Conservation (phyloP, 2,329 filamentous ascomycete species). For the Penicillium vulpinum region DNA sequence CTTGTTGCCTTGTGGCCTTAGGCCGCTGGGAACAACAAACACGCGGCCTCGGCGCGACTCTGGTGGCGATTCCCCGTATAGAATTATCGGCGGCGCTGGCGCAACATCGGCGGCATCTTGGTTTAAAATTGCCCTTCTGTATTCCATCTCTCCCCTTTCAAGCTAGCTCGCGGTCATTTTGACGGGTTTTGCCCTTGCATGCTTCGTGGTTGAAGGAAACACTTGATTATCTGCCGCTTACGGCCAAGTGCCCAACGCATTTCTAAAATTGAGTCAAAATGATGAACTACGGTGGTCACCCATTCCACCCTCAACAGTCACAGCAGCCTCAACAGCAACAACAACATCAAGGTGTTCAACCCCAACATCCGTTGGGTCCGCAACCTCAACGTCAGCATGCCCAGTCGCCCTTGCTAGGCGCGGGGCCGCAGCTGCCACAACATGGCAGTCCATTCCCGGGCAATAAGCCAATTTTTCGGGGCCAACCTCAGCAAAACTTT, state of each 20-base stretch:
- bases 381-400: constrained; percentile 29
- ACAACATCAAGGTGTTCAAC: constrained; percentile 23
- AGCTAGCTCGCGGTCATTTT: neutral
- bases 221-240: constrained; percentile 18
- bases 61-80: constrained; percentile 11
- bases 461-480: constrained; percentile 30
- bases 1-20: constrained; percentile 15
- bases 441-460: constrained; percentile 28
- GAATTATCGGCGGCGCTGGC: constrained; percentile 13
- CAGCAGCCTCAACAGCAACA: constrained; percentile 23
- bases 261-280: constrained; percentile 26
- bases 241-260: constrained; percentile 12
- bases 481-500: constrained; percentile 29
- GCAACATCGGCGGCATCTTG: constrained; percentile 10
- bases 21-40: constrained; percentile 27
- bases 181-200: constrained; percentile 11
- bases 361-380: constrained; percentile 22
- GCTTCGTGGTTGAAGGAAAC: constrained; percentile 12
- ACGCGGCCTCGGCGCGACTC: constrained; percentile 24
- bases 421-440: constrained; percentile 26
- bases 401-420: constrained; percentile 33
- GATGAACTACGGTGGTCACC: constrained; percentile 39
- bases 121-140: neutral
- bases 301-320: constrained; percentile 30
- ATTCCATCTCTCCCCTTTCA: neutral